A percentile compares a stretch with the other conserved stretches of the same genome.
Evolutionary conservation across 163 green algal genomes (phyloP).

Genomic region (Trebouxiophyceae sp.): DNA sequence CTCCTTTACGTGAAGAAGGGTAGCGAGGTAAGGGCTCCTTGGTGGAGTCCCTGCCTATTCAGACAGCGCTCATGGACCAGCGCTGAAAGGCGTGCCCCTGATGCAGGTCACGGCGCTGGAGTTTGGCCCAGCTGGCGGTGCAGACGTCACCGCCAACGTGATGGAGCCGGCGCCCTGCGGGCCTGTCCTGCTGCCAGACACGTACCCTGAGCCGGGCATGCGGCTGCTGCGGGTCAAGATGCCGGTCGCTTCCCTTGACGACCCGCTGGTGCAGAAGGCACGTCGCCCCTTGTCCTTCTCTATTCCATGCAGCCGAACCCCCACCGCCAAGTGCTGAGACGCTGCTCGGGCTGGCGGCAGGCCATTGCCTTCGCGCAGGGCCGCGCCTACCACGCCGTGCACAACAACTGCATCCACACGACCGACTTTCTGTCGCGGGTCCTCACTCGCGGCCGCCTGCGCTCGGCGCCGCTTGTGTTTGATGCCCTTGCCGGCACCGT

Average conservation of each 20-base stretch:
- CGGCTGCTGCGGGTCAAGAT: not conserved
- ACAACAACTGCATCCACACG: conserved; percentile 47
- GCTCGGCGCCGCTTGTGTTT: conserved; percentile 36
- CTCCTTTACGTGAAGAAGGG: conserved; percentile 30
- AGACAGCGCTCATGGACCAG: too few species aligned
- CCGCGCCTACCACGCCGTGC: conserved; percentile 29
- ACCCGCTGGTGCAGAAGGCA: too few species aligned
- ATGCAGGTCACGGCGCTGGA: conserved; percentile 34
- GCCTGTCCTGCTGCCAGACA: conserved; percentile 10
- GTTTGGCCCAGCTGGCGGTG: conserved; percentile 27
- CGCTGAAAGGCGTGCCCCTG: too few species aligned
- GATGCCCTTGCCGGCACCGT: conserved; percentile 33
- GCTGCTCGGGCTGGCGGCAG: too few species aligned
- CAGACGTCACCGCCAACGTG: conserved; percentile 42
- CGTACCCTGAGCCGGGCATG: not conserved
- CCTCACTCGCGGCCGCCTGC: conserved; percentile 32
- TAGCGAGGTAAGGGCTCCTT: too few species aligned
- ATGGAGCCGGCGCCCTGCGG: conserved; percentile 16
- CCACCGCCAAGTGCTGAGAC: too few species aligned
- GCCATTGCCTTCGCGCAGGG: conserved; percentile 20
- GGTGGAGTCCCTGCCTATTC: too few species aligned
- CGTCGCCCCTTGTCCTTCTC: too few species aligned
- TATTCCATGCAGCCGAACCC: too few species aligned
- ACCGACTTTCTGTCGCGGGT: conserved; percentile 36
- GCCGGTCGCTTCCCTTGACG: too few species aligned